These are phyloP conservation scores for Hylodesmum podocarpum DNA, from an alignment of 306 rosid genomes.

Conservation along the genomic window DNA sequence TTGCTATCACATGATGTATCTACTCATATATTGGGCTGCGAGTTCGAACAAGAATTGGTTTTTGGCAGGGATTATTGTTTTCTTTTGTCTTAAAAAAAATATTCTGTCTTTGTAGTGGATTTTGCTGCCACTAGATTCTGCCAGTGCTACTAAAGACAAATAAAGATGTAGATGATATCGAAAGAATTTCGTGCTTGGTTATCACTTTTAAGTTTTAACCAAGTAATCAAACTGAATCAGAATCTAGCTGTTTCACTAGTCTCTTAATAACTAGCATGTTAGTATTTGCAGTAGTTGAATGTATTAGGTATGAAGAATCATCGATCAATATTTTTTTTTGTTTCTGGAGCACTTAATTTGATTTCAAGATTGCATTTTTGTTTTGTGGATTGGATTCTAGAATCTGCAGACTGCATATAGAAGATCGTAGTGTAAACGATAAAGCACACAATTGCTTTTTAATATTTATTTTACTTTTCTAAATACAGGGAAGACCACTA, in stretches of 20 bases:
- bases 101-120: background rate
- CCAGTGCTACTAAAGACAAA: slow-evolving; percentile 8
- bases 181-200: background rate
- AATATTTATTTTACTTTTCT: background rate
- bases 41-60: slow-evolving; percentile 6
- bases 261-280: background rate
- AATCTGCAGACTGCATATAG: background rate
- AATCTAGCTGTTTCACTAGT: background rate
- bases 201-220: background rate
- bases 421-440: background rate
- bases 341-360: background rate
- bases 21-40: slow-evolving; percentile 11
- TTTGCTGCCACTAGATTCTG: background rate
- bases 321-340: background rate
- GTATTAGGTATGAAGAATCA: background rate
- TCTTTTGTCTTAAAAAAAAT: background rate
- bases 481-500: background rate
- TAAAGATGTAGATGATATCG: background rate
- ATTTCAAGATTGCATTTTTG: background rate
- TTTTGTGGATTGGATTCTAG: background rate
- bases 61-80: background rate
- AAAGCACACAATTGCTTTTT: background rate
- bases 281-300: slow-evolving; percentile 10
- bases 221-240: background rate
- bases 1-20: background rate